Evolutionary conservation across 2,329 filamentous ascomycete genomes (phyloP).

Genomic region (Curvularia lunata): DNA sequence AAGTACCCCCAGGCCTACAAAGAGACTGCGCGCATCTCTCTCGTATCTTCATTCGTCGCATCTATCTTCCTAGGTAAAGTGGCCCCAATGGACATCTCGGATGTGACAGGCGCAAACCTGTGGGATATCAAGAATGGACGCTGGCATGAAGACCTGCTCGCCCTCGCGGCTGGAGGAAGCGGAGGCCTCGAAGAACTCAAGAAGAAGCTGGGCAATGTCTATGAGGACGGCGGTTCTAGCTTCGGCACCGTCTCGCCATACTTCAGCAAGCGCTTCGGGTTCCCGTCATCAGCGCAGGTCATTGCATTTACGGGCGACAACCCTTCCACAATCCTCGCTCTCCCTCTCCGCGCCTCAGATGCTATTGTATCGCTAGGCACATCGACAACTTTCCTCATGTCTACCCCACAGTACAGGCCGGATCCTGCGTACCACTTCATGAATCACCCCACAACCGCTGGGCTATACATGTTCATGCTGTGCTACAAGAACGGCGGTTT

Average conservation of each 20-base stretch:
- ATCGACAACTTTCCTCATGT: slow-evolving; percentile 97
- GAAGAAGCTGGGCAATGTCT: slow-evolving; percentile 79
- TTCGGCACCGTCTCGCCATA: slow-evolving; percentile 79
- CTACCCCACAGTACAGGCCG: slow-evolving; percentile 87
- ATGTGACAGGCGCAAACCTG: slow-evolving; percentile 95
- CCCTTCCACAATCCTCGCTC: slow-evolving; percentile 88
- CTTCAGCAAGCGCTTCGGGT: slow-evolving; percentile 79
- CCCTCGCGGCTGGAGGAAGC: slow-evolving; percentile 69
- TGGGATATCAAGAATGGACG: slow-evolving; percentile 81
- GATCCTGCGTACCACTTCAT: slow-evolving; percentile 96
- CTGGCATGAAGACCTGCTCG: slow-evolving; percentile 78
- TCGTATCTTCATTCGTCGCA: slow-evolving; percentile 94
- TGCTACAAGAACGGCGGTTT: slow-evolving; percentile 99
- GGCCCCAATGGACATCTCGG: slow-evolving; percentile 89
- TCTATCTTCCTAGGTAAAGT: slow-evolving; percentile 85
- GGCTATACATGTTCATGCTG: slow-evolving; percentile 99
- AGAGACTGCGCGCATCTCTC: slow-evolving; percentile 81
- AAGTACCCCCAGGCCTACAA: slow-evolving; percentile 82
- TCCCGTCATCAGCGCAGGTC: slow-evolving; percentile 75
- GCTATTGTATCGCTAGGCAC: slow-evolving; percentile 95
- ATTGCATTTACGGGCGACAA: slow-evolving; percentile 95
- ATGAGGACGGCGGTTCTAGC: slow-evolving; percentile 77
- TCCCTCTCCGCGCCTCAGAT: slow-evolving; percentile 85
- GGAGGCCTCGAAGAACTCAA: slow-evolving; percentile 70
- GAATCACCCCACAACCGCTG: slow-evolving; percentile 90